These are phyloP conservation scores for Diaporthe humulicola DNA, from an alignment of 2,329 filamentous ascomycete species.

Conservation along the genomic window DNA sequence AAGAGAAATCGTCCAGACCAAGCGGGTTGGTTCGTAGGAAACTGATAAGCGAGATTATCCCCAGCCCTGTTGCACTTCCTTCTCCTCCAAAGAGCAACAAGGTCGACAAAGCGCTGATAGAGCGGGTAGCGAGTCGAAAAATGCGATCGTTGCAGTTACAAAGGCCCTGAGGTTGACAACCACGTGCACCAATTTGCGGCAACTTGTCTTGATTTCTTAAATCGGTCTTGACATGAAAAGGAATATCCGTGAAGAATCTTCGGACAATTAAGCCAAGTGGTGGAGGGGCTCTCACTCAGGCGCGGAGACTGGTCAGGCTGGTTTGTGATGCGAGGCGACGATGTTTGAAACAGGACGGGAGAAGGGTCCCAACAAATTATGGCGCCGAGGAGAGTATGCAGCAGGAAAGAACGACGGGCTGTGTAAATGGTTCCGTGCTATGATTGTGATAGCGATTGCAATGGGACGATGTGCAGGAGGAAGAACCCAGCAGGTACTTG, in stretches of 20 bases:
- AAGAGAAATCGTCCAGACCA: neutral
- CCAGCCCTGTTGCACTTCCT: too few relatives aligned
- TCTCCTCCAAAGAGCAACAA: neutral
- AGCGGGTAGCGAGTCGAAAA: neutral
- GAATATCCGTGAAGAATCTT: neutral
- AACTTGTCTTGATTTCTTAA: neutral
- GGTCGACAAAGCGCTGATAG: neutral
- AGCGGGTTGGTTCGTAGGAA: neutral
- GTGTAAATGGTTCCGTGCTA: neutral
- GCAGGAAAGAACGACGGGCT: neutral
- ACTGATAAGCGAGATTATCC: neutral
- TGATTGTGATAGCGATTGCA: conserved; percentile 10
- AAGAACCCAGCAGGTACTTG: conserved; percentile 19
- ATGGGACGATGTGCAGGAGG: conserved; percentile 15
- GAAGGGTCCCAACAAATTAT: conserved; percentile 30
- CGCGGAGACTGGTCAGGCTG: neutral
- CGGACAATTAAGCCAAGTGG: neutral
- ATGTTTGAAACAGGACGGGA: conserved; percentile 23
- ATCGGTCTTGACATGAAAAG: neutral
- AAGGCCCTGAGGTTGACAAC: neutral
- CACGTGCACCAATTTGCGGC: neutral
- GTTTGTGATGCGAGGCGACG: neutral
- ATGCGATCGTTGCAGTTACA: neutral
- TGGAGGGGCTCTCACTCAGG: neutral
- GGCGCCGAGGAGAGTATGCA: neutral